phyloP scores from a whole-genome alignment of 2,329 filamentous ascomycete species.

The Fusarium sp. region DNA sequence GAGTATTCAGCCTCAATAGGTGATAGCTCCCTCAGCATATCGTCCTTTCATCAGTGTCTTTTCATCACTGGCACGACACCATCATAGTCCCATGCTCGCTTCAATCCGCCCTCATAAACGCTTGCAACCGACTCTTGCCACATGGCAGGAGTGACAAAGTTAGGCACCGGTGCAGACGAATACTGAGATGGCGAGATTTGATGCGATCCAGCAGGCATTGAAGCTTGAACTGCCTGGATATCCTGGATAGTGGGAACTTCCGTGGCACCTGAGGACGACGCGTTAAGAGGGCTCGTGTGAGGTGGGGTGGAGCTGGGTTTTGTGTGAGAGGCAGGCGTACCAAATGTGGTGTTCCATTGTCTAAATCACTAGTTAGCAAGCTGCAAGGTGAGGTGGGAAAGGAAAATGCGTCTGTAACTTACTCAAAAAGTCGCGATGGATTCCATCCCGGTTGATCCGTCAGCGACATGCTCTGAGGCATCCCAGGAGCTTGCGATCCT shows the following conservation, averaged over 20 bases:
- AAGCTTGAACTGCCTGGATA: constrained; percentile 59
- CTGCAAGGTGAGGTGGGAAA: background rate
- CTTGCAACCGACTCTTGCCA: constrained; percentile 79
- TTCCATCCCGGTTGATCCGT: constrained; percentile 81
- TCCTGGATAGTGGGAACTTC: constrained; percentile 66
- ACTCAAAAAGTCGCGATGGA: constrained; percentile 90
- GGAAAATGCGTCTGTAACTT: constrained; percentile 55
- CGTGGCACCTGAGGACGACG: constrained; percentile 63
- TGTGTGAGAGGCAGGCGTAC: constrained; percentile 65
- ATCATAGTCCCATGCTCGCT: constrained; percentile 71
- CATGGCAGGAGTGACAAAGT: constrained; percentile 77
- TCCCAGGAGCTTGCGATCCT: constrained; percentile 63
- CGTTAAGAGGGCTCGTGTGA: constrained; percentile 63
- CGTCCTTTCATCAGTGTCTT: constrained; percentile 36
- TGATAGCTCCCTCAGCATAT: constrained; percentile 9
- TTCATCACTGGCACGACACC: constrained; percentile 47
- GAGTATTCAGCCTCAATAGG: constrained; percentile 8
- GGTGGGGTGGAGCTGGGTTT: constrained; percentile 49
- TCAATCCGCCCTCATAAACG: constrained; percentile 73
- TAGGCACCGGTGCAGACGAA: constrained; percentile 62
- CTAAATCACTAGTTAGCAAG: constrained; percentile 57
- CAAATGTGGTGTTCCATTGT: constrained; percentile 96
- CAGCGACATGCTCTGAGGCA: constrained; percentile 67
- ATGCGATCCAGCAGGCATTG: constrained; percentile 58
- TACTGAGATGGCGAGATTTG: constrained; percentile 63